Evolutionary conservation across 2,329 filamentous ascomycete genomes (phyloP).

Genomic region (Sarocladiaceae sp.): DNA sequence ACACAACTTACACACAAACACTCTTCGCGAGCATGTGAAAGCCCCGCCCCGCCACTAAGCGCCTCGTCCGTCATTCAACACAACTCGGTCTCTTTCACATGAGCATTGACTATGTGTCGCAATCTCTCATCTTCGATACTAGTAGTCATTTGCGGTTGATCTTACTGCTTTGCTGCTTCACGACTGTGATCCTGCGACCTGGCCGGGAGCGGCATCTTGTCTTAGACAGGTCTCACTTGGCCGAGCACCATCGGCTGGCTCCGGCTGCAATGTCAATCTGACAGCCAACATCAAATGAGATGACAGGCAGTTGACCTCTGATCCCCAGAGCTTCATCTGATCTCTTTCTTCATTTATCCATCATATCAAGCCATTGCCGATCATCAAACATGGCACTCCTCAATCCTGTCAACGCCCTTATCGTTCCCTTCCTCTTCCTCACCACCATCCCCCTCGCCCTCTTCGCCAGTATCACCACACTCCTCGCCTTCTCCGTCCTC

Average conservation of each 20-base stretch:
- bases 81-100: no score
- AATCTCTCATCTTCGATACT: neutral
- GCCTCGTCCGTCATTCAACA: no score
- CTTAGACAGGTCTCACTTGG: no score
- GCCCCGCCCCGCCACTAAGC: neutral
- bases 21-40: no score
- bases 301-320: no score
- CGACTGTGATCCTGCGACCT: neutral
- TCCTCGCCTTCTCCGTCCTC: constrained; percentile 57
- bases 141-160: no score
- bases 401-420: constrained; percentile 50
- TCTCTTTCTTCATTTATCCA: neutral
- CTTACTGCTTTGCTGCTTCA: no score
- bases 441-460: constrained; percentile 60
- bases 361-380: neutral
- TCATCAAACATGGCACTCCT: constrained; percentile 42
- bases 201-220: neutral
- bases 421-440: constrained; percentile 59
- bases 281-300: no score
- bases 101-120: no score
- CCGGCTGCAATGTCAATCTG: no score
- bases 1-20: no score
- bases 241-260: neutral
- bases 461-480: constrained; percentile 60
- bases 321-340: neutral